Evolutionary conservation across 306 rosid species (phyloP).

Genomic region (Prunus davidiana): DNA sequence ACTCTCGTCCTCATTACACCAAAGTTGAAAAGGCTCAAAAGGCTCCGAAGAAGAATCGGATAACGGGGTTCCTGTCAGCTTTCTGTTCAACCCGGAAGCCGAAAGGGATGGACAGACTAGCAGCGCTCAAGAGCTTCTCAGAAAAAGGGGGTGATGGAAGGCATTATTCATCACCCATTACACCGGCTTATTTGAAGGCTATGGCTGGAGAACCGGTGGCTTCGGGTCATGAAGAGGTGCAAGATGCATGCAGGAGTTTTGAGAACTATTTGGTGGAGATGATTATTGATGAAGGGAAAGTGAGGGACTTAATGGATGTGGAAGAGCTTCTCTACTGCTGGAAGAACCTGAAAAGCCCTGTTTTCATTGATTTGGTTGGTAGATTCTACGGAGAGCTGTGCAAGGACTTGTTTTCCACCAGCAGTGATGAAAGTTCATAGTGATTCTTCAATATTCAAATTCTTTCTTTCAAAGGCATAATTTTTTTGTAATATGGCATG

Average conservation of each 20-base stretch:
- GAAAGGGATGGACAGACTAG: constrained; percentile 20
- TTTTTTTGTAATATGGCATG: not conserved
- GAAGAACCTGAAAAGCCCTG: constrained; percentile 77
- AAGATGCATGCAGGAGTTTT: constrained; percentile 84
- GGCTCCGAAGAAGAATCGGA: constrained; percentile 21
- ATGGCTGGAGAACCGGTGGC: constrained; percentile 16
- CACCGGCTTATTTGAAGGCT: constrained; percentile 36
- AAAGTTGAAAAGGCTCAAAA: constrained; percentile 1
- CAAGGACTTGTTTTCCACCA: constrained; percentile 71
- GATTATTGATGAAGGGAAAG: constrained; percentile 87
- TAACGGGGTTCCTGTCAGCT: constrained; percentile 37
- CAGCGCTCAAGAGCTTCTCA: constrained; percentile 24
- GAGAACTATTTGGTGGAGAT: constrained; percentile 84
- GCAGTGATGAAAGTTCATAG: constrained; percentile 28
- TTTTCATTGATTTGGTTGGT: constrained; percentile 66
- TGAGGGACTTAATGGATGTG: constrained; percentile 69
- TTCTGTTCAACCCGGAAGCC: constrained; percentile 39
- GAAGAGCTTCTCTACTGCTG: constrained; percentile 86
- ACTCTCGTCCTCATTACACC: constrained; percentile 14
- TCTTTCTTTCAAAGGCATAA: not conserved
- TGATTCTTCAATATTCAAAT: not conserved
- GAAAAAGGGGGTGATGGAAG: constrained; percentile 12
- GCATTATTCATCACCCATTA: constrained; percentile 46
- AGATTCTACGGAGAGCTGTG: constrained; percentile 94
- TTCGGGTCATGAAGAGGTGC: constrained; percentile 41